Evolutionary conservation across 495 filamentous ascomycete genomes (phyloP), one percentile per base, ranked within the genome.

Genomic region (Xylaria cubensis): DNA sequence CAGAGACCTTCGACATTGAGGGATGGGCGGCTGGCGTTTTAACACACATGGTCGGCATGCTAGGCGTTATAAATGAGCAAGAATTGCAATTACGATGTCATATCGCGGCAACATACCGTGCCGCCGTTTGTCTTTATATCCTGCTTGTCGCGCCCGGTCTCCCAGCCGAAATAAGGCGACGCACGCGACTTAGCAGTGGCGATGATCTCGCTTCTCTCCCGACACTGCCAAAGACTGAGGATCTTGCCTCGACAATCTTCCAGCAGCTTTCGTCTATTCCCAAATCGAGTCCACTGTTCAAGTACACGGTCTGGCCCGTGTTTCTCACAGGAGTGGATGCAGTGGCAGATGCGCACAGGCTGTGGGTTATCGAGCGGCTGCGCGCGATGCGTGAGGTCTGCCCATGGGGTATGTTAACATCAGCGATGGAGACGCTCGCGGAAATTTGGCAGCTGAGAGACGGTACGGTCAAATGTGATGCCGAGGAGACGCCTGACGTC

Each of bases 221-320:
- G 0, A 83, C 87, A 55, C 74, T 88, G 1, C 72, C 85, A 0
- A 74, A 74, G 0, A 84, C 72, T 70, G 80, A 83, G 17, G 80
- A 80, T 7, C 74, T 87, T 13, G 77, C 85, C 5, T 72, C 70
- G 0, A 85, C 88, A 29, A 79, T 88, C 4, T 71, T 88, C 0
- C 69, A 77, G 0, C 72, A 86, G 56, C 79, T 90, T 29, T 78
- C 81, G 13, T 77, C 73, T 21, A 75, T 91, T 41, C 80, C 83
- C n/a, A 75, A 82, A 21, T 78, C 87, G 5, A 79, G 83, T 4
- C 74, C 81, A 0, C 72, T 86, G 19, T 84, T 89, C 74, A 91
- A 90, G 64, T 89, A 84, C 21, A 84, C 86, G 0, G 80, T 88
- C 0, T 90, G 88, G 88, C 87, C 88, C 0, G 86, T 88, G 1